Conservation (phyloP, 495 filamentous ascomycete genomes). For the Neurospora discreta region DNA sequence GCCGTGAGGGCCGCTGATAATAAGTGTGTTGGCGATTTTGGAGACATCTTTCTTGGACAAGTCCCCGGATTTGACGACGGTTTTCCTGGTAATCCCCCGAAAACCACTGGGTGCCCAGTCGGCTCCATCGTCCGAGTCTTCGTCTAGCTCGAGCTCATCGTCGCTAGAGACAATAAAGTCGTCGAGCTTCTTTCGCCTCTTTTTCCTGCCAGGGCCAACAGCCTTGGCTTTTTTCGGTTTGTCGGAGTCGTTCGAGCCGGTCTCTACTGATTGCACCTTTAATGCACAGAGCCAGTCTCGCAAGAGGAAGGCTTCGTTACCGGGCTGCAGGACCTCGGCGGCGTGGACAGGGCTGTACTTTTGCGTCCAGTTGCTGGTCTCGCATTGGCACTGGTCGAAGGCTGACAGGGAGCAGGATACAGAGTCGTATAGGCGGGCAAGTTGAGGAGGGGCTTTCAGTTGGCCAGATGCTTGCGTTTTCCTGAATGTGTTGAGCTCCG, state of each 20-base stretch:
- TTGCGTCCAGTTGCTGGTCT: constrained; percentile 62
- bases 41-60: constrained; percentile 29
- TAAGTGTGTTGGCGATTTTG: constrained; percentile 48
- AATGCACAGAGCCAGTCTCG: constrained; percentile 76
- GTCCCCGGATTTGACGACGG: constrained; percentile 52
- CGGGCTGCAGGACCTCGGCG: constrained; percentile 64
- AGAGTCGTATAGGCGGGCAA: constrained; percentile 47
- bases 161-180: constrained; percentile 80
- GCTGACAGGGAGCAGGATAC: constrained; percentile 55
- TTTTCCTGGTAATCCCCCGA: constrained; percentile 38
- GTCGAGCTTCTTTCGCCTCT: constrained; percentile 62
- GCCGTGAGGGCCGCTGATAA: constrained; percentile 82
- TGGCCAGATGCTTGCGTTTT: constrained; percentile 3
- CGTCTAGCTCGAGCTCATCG: constrained; percentile 71
- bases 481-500: constrained; percentile 19
- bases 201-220: constrained; percentile 47
- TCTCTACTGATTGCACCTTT: constrained; percentile 62
- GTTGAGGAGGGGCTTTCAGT: constrained; percentile 39
- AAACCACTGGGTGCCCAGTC: constrained; percentile 34
- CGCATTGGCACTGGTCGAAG: constrained; percentile 71
- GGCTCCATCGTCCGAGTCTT: constrained; percentile 55
- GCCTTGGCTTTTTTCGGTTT: constrained; percentile 35
- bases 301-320: constrained; percentile 58
- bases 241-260: constrained; percentile 40
- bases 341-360: constrained; percentile 75